phyloP scores from a whole-genome alignment of 306 rosid species.

The Cucurbita maxima region DNA sequence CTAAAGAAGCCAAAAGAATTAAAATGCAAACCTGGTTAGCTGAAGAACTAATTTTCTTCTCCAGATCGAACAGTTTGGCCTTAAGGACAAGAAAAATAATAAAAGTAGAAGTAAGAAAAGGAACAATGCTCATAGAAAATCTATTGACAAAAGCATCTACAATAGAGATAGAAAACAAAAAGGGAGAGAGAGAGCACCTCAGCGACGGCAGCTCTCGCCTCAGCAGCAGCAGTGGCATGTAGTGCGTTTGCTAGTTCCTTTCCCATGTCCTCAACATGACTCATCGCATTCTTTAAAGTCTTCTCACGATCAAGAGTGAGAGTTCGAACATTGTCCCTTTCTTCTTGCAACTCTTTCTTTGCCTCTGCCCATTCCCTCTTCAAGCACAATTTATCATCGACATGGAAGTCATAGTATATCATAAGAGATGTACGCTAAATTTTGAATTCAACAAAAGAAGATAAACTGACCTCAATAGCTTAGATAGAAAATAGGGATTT shows the following conservation, averaged over 20 bases:
- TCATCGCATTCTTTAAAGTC: conserved; percentile 41
- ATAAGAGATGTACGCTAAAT: not conserved
- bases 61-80: conserved; percentile 53
- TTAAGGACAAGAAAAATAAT: conserved; percentile 15
- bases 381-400: not conserved
- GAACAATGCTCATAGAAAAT: not conserved
- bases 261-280: conserved; percentile 71
- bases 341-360: conserved; percentile 73
- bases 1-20: not conserved
- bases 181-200: conserved; percentile 34
- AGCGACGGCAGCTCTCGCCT: conserved; percentile 68
- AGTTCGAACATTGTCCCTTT: conserved; percentile 49
- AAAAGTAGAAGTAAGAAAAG: not conserved
- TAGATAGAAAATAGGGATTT: not conserved
- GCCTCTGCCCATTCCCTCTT: conserved; percentile 98
- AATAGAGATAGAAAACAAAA: not conserved
- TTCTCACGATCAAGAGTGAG: conserved; percentile 57
- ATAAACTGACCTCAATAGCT: not conserved
- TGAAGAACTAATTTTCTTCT: conserved; percentile 35
- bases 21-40: conserved; percentile 35
- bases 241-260: conserved; percentile 64
- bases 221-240: conserved; percentile 59
- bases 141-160: not conserved
- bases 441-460: not conserved
- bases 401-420: not conserved